A percentile compares a stretch with the other conserved stretches of the same genome.
Conservation (phyloP, 2,329 filamentous ascomycete species). For the Aspergillus hortae region DNA sequence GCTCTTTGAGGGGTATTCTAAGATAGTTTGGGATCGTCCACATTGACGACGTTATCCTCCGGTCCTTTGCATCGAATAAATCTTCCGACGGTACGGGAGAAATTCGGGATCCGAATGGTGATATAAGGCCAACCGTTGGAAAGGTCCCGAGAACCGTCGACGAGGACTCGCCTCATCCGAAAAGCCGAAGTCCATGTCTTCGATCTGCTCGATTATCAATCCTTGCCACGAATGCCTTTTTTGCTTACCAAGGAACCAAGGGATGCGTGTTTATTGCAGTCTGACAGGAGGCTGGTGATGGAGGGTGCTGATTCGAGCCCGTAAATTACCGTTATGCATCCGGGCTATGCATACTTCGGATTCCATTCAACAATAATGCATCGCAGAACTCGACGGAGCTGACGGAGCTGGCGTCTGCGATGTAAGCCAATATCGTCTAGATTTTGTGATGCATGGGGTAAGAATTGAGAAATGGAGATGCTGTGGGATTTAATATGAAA, state of each 20-base stretch:
- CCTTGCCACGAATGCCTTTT: slow-evolving; percentile 10
- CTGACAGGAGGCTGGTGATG: slow-evolving; percentile 11
- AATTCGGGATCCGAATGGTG: neutral
- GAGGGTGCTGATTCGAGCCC: neutral
- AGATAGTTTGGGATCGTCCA: too few relatives aligned
- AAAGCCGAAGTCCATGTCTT: neutral
- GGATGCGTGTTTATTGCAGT: slow-evolving; percentile 5
- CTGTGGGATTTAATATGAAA: neutral
- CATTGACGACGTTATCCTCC: neutral
- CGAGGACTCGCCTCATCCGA: slow-evolving; percentile 1
- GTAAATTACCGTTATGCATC: slow-evolving; percentile 8
- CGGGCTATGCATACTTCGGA: too few relatives aligned
- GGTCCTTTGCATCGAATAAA: neutral
- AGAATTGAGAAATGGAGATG: neutral
- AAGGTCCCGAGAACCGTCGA: neutral
- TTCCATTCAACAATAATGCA: too few relatives aligned
- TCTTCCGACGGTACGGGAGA: neutral
- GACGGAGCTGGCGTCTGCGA: too few relatives aligned
- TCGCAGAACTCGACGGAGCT: too few relatives aligned
- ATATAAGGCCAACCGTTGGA: neutral
- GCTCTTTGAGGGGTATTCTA: neutral
- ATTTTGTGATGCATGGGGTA: too few relatives aligned
- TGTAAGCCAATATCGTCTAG: too few relatives aligned
- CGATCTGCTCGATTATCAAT: neutral
- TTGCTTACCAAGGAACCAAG: slow-evolving; percentile 4